These are phyloP conservation scores for Coemansia aciculifera DNA, from an alignment of 192 early-diverging fungal species.

Conservation along the genomic window DNA sequence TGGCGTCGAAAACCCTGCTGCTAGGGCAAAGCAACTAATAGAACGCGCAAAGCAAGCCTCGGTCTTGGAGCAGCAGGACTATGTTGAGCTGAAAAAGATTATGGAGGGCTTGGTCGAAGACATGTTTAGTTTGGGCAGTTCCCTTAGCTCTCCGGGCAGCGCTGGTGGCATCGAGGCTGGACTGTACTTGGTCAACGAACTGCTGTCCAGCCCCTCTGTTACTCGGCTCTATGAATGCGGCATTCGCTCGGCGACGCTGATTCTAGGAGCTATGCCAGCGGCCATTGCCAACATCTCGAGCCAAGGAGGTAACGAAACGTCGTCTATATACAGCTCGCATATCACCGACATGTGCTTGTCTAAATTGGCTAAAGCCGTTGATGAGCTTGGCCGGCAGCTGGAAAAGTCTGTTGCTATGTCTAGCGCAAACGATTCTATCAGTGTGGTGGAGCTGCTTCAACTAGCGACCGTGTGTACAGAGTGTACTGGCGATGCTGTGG, in stretches of 20 bases:
- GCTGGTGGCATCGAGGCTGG: constrained; percentile 5
- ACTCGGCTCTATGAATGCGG: constrained; percentile 24
- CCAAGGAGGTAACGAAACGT: constrained; percentile 13
- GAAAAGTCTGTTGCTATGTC: neutral
- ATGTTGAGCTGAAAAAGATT: constrained; percentile 13
- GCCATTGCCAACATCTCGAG: constrained; percentile 26
- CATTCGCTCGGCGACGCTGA: constrained; percentile 7
- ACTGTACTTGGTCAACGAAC: constrained; percentile 16
- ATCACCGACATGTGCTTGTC: constrained; percentile 31
- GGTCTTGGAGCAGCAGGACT: neutral
- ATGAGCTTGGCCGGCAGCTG: constrained; percentile 15
- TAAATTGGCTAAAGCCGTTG: constrained; percentile 11
- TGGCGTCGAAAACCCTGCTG: neutral
- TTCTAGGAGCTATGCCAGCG: constrained; percentile 18
- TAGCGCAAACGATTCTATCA: neutral
- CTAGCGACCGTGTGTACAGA: constrained; percentile 8
- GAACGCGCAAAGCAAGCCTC: constrained; percentile 1
- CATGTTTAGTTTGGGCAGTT: constrained; percentile 11
- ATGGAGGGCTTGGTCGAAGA: constrained; percentile 15
- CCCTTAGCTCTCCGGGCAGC: neutral
- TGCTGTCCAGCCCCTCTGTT: constrained; percentile 2
- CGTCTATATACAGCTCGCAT: constrained; percentile 18
- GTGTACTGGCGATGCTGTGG: constrained; percentile 7
- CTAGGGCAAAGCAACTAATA: constrained; percentile 12
- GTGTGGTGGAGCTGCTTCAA: neutral